These are phyloP conservation scores for Coprinopsis strossmayeri DNA, from an alignment of 768 basidiomycete genomes.

Conservation along the genomic window DNA sequence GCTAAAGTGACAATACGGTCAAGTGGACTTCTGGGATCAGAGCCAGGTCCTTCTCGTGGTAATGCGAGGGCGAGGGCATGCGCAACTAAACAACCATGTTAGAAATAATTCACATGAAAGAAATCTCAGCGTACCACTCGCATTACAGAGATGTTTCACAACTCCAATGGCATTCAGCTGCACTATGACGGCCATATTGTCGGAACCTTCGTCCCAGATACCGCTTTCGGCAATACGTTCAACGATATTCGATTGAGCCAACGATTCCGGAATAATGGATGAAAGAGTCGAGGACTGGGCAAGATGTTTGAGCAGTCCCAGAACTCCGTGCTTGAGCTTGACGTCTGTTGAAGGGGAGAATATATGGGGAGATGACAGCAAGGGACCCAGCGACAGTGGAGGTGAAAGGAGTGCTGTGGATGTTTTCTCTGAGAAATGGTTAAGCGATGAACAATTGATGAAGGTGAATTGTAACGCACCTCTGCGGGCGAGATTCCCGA, in stretches of 20 bases:
- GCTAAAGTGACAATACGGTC: conserved; percentile 69
- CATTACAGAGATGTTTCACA: conserved; percentile 81
- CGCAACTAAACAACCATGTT: conserved; percentile 25
- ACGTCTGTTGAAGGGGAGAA: conserved; percentile 55
- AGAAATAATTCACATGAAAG: background rate
- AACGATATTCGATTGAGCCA: conserved; percentile 61
- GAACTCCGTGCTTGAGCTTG: conserved; percentile 83
- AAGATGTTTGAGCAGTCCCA: conserved; percentile 84
- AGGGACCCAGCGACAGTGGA: conserved; percentile 56
- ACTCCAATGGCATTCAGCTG: conserved; percentile 86
- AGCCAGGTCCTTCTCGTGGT: conserved; percentile 24
- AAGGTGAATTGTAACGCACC: no score
- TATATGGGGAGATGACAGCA: conserved; percentile 51
- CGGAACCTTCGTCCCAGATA: conserved; percentile 65
- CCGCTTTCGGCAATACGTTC: conserved; percentile 53
- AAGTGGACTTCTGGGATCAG: conserved; percentile 52
- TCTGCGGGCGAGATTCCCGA: conserved; percentile 76
- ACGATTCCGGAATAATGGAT: conserved; percentile 45
- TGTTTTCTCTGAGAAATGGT: conserved; percentile 41
- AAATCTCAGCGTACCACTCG: conserved; percentile 46
- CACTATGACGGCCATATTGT: conserved; percentile 76
- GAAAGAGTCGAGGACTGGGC: conserved; percentile 62
- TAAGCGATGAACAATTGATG: no score
- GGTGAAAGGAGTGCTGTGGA: conserved; percentile 57
- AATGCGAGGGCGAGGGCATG: conserved; percentile 49